Conservation (phyloP, 768 basidiomycete species). For the Macrolepiota albuminosa region DNA sequence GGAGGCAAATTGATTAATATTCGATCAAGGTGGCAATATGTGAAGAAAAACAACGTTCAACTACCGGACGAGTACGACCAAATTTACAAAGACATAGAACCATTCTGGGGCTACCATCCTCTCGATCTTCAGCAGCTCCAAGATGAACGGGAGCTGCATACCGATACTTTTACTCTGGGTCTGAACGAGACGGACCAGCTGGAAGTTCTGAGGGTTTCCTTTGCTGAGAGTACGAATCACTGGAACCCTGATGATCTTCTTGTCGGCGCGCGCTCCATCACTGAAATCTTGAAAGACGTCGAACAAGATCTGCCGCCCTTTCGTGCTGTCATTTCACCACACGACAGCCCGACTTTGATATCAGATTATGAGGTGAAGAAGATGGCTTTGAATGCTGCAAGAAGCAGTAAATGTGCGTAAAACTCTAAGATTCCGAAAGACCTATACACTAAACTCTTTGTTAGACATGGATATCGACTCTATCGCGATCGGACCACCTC, state of each 20-base stretch:
- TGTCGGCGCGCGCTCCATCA: constrained; percentile 14
- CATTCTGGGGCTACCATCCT: constrained; percentile 39
- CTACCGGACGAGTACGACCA: constrained; percentile 54
- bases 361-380: constrained; percentile 16
- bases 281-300: constrained; percentile 25
- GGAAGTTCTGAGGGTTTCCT: constrained; percentile 13
- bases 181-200: constrained; percentile 19
- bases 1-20: background rate
- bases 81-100: constrained; percentile 37
- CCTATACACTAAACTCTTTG: background rate
- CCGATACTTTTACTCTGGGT: constrained; percentile 31
- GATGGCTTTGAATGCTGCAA: constrained; percentile 13
- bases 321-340: constrained; percentile 30
- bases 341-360: constrained; percentile 27
- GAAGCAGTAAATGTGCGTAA: constrained; percentile 11
- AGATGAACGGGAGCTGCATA: constrained; percentile 21
- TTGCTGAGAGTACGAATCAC: constrained; percentile 6
- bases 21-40: constrained; percentile 40
- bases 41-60: constrained; percentile 37
- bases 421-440: background rate
- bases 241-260: constrained; percentile 16
- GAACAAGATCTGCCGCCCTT: constrained; percentile 30
- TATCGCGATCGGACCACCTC: constrained; percentile 4
- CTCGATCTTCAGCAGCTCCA: constrained; percentile 24
- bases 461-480: constrained; percentile 15